Percentiles rank a stretch among this genome's conserved stretches.
Evolutionary conservation across 345 rosid genomes (phyloP).

Genomic region (Populus tremula): DNA sequence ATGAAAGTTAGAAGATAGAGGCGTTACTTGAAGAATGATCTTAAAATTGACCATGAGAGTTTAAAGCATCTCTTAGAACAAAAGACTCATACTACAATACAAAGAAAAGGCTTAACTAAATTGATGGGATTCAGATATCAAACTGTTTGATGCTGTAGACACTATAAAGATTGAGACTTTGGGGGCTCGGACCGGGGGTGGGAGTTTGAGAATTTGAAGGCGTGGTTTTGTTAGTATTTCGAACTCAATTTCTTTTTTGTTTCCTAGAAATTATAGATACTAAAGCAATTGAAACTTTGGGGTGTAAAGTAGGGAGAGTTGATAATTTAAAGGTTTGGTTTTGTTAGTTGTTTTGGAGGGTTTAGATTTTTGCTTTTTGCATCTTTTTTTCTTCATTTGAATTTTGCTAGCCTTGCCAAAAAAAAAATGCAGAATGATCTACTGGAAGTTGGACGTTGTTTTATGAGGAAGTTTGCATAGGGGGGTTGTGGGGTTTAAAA

Average conservation of each 20-base stretch:
- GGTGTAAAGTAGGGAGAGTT: background rate
- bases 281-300: background rate
- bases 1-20: no score
- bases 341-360: background rate
- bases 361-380: background rate
- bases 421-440: background rate
- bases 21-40: no score
- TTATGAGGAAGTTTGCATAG: background rate
- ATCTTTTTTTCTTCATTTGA: background rate
- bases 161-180: background rate
- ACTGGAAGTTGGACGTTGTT: background rate
- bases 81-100: no score
- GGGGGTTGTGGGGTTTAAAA: no score
- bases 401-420: background rate
- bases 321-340: background rate
- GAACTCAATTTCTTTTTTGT: no score
- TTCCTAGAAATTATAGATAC: background rate
- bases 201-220: background rate
- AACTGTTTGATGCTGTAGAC: background rate
- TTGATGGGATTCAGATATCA: no score
- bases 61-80: no score
- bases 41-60: no score
- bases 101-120: no score
- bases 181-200: background rate
- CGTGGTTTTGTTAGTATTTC: background rate